Base-by-base conservation (phyloP, 352 stramenopile species). In the Phytopythium kandeliae region DNA sequence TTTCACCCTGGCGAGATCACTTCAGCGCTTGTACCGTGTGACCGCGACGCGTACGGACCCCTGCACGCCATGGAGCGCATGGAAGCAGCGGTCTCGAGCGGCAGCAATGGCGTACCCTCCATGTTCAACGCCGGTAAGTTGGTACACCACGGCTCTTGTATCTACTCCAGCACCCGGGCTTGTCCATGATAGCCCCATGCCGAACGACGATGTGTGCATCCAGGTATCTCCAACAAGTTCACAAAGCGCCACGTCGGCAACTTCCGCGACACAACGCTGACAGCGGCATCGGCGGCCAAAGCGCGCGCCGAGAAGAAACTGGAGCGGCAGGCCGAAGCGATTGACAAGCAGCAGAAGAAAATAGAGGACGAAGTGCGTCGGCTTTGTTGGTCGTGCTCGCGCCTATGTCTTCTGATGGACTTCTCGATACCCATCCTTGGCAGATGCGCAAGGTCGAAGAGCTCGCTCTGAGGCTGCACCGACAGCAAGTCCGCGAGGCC, bases 171-270 rank as follows among this genome's bases (percentile, higher is more conserved):
- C n/a, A n/a, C n/a, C n/a, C n/a, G n/a, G n/a, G n/a, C n/a, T n/a
- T 49, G 11, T 44, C 11, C 16, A 6, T 37, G 21, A 4, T 19
- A 12, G 3, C 15, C 42, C 31, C 36, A 17, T n/a, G 16, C 40
- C 21, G 15, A n/a, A 30, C 40, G 10, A 21, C 21, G 15, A 33
- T 36, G 51, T 62, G 26, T n/a, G n/a, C n/a, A n/a, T n/a, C n/a
- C 35, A 93, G 82, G 78, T 6, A 81, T 90, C 35, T 93, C 82
- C 10, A 86, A 60, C 67, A 93, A 93, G 56, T 93, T 93, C 54
- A 88, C 82, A 2, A 87, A 85, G 62, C 67, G 70, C 19, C 81
- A 88, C 67, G 56, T 63, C 9, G 59, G 51, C 25, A 88, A 89
- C 47, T 91, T 89, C 43, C 67, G 82, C 8, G 82, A 93, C 53